These are phyloP conservation scores for Hypseocharis bilobata DNA, from an alignment of 441 rosid species.

Conservation along the genomic window DNA sequence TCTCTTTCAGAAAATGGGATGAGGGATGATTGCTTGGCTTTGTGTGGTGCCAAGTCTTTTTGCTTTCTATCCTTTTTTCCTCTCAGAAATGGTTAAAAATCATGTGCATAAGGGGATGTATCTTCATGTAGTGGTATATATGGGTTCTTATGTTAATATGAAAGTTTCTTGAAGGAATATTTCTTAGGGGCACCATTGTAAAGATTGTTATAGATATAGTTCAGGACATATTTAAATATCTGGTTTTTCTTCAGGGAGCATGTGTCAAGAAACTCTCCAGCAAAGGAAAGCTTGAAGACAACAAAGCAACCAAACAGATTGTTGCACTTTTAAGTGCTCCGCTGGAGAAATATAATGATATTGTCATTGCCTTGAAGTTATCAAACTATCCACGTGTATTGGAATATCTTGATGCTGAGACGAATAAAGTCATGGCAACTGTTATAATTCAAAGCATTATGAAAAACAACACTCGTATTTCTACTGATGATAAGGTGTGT, in stretches of 20 bases:
- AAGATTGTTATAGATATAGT: conserved; percentile 4
- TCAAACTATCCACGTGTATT: conserved; percentile 71
- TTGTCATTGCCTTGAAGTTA: conserved; percentile 80
- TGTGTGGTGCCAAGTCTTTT: conserved; percentile 3
- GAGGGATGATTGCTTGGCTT: neutral
- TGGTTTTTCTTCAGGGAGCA: conserved; percentile 57
- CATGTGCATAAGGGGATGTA: neutral
- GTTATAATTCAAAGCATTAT: conserved; percentile 85
- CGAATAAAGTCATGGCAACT: conserved; percentile 87
- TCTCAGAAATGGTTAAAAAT: neutral
- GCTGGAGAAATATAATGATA: conserved; percentile 83
- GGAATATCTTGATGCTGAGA: conserved; percentile 80
- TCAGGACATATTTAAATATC: neutral
- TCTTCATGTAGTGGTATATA: neutral
- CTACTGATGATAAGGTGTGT: conserved; percentile 70
- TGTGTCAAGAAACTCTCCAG: conserved; percentile 71
- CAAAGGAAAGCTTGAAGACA: conserved; percentile 73
- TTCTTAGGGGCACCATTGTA: neutral
- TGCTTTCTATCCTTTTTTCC: conserved; percentile 10
- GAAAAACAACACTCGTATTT: conserved; percentile 72
- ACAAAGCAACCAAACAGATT: conserved; percentile 78
- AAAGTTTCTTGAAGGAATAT: neutral
- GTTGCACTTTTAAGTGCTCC: conserved; percentile 96
- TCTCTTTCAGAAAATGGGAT: neutral
- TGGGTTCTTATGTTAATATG: neutral